Evolutionary conservation across 2,329 filamentous ascomycete genomes (phyloP).

Genomic region (Beauveria sp.): DNA sequence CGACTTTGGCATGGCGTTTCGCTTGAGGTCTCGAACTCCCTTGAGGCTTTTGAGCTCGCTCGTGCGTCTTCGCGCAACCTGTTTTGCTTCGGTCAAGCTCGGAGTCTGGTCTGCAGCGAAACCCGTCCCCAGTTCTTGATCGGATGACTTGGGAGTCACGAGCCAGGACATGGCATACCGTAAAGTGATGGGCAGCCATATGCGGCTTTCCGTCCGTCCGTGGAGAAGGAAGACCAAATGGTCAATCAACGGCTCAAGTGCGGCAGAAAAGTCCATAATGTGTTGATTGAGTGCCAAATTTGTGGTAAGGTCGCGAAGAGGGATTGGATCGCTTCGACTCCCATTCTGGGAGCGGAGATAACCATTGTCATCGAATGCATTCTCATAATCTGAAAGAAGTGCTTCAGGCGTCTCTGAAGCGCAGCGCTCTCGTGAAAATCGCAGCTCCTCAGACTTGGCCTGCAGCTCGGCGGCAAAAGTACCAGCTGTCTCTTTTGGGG

Average conservation of each 20-base stretch:
- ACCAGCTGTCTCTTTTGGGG: constrained; percentile 16
- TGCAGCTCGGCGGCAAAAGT: constrained; percentile 14
- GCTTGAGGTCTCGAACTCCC: neutral
- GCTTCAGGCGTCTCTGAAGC: constrained; percentile 28
- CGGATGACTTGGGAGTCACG: constrained; percentile 15
- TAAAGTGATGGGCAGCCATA: constrained; percentile 36
- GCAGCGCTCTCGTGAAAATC: constrained; percentile 18
- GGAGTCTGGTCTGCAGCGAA: neutral
- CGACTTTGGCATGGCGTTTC: neutral
- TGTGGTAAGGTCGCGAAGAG: constrained; percentile 31
- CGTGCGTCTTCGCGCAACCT: neutral
- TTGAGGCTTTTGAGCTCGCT: neutral
- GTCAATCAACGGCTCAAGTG: constrained; percentile 27
- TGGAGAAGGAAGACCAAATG: constrained; percentile 28
- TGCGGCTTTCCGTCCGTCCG: constrained; percentile 23
- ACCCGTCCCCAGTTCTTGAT: neutral
- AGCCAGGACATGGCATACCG: constrained; percentile 33
- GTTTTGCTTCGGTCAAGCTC: neutral
- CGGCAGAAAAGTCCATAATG: constrained; percentile 19
- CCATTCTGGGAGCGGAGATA: constrained; percentile 15
- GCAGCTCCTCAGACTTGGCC: constrained; percentile 20
- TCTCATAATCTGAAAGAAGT: constrained; percentile 29
- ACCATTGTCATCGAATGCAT: constrained; percentile 34
- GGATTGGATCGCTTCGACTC: constrained; percentile 18
- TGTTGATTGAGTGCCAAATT: constrained; percentile 40